These are phyloP conservation scores for Botrytis sinoallii DNA, from an alignment of 2,329 filamentous ascomycete species.

Conservation along the genomic window DNA sequence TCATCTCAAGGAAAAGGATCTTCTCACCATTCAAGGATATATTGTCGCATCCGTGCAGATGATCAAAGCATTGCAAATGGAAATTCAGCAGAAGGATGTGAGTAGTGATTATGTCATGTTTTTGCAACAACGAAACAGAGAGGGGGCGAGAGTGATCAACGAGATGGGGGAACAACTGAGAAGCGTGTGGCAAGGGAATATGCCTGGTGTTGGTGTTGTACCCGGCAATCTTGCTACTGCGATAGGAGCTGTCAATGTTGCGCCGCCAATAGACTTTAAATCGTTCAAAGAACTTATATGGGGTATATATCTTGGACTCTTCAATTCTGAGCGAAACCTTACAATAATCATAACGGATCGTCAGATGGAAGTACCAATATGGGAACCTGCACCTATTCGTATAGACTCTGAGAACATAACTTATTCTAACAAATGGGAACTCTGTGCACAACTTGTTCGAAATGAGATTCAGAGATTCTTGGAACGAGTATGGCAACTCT, in stretches of 20 bases:
- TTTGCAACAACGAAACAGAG: slow-evolving; percentile 15
- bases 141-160: slow-evolving; percentile 9
- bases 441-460: slow-evolving; percentile 7
- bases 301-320: slow-evolving; percentile 15
- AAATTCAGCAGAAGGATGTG: slow-evolving; percentile 13
- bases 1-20: not conserved
- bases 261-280: slow-evolving; percentile 3
- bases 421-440: slow-evolving; percentile 5
- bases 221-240: not conserved
- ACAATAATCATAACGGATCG: slow-evolving; percentile 9
- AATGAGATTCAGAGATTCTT: not conserved
- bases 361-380: slow-evolving; percentile 1
- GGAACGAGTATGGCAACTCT: slow-evolving; percentile 6
- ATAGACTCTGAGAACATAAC: slow-evolving; percentile 10
- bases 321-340: slow-evolving; percentile 14
- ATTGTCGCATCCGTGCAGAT: slow-evolving; percentile 2
- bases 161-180: slow-evolving; percentile 14
- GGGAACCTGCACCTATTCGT: not conserved
- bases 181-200: not conserved
- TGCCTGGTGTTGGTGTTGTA: not conserved
- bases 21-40: slow-evolving; percentile 6
- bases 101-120: slow-evolving; percentile 20
- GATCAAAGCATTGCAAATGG: slow-evolving; percentile 1
- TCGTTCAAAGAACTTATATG: slow-evolving; percentile 13
- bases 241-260: not conserved